phyloP scores from a whole-genome alignment of 164 flowering plant species.

The Aristolochia contorta region DNA sequence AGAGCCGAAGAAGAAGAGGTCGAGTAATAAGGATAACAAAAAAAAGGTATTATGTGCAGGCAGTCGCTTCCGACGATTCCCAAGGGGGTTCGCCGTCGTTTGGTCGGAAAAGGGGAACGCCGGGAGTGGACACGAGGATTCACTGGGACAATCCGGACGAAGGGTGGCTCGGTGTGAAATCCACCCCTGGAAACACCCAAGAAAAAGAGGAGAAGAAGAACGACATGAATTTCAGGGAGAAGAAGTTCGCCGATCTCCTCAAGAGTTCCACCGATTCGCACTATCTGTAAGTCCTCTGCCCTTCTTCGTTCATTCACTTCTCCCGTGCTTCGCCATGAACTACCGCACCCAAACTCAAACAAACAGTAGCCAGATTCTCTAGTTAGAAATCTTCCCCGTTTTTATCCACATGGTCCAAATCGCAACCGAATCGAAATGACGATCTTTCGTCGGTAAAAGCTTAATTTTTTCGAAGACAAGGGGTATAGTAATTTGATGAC shows the following conservation, averaged over 20 bases:
- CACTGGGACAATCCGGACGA: slow-evolving; percentile 84
- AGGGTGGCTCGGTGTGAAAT: slow-evolving; percentile 67
- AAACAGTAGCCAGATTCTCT: too few relatives aligned
- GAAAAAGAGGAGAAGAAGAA: slow-evolving; percentile 22
- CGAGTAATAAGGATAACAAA: neutral
- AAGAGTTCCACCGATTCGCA: slow-evolving; percentile 58
- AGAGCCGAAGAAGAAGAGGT: neutral
- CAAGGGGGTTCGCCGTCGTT: neutral
- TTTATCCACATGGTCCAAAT: too few relatives aligned
- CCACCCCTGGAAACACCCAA: neutral
- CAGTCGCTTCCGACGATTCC: neutral
- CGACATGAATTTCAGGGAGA: slow-evolving; percentile 33
- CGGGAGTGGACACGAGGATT: slow-evolving; percentile 78
- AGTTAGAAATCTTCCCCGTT: too few relatives aligned
- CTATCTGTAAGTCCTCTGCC: slow-evolving; percentile 54
- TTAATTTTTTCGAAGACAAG: neutral
- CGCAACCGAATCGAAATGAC: too few relatives aligned
- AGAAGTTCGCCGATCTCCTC: slow-evolving; percentile 65
- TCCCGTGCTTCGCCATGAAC: neutral
- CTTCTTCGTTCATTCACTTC: neutral
- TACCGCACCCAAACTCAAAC: neutral
- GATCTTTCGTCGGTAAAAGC: neutral
- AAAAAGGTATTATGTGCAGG: neutral
- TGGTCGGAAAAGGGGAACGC: slow-evolving; percentile 25
- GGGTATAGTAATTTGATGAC: neutral